Evolutionary conservation across 495 filamentous ascomycete species (phyloP), one percentile per base, ranked within the genome.

Genomic region (Parmelia sp.): DNA sequence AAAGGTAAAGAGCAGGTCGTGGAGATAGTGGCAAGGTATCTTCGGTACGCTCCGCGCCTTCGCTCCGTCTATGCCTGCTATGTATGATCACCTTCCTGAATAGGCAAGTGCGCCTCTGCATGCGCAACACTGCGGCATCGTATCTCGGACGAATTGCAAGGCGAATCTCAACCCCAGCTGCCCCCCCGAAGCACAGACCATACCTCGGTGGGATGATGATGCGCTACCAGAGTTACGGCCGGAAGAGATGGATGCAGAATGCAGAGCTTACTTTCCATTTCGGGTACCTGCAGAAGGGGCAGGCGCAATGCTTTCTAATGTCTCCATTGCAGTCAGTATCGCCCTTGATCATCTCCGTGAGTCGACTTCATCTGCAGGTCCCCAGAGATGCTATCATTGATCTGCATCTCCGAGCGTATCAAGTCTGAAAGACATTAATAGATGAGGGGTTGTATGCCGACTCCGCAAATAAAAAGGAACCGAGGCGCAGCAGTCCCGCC

Each of bases 31-130:
- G 14, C 7, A 11, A 33, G 51, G 5, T 31, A 5, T 51, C 14
- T 55, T 55, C 51, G 51, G 51, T 55, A 33, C 51, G 51, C 51
- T 55, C 51, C 51, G 51, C 51, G 17, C 51, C 49, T 53, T 55
- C 29, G 7, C 51, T 33, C 29, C 51, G 21, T 33, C 19, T 15
- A 53, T 27, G 31, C 49, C 25, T 23, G 17, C 2, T 25, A 5
- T 31, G 1, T 55, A 11, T 55, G 29, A 8, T 55, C 17, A 55
- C 51, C 51, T 55, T 55, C 51, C 51, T 29, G 21, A 55, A 21
- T 4, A 14, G 51, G 51, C 51, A 55, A 55, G 29, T 9, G 51
- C 29, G 29, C 29, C 17, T n/a, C 19, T 19, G 14, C 7, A 33
- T 55, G 47, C 47, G 25, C 44, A 47, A 47, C 21, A 45, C 21